A percentile compares a stretch with the other conserved stretches of the same genome.
phyloP scores from a whole-genome alignment of 73 alveolate species.

The Uronychia setigera region DNA sequence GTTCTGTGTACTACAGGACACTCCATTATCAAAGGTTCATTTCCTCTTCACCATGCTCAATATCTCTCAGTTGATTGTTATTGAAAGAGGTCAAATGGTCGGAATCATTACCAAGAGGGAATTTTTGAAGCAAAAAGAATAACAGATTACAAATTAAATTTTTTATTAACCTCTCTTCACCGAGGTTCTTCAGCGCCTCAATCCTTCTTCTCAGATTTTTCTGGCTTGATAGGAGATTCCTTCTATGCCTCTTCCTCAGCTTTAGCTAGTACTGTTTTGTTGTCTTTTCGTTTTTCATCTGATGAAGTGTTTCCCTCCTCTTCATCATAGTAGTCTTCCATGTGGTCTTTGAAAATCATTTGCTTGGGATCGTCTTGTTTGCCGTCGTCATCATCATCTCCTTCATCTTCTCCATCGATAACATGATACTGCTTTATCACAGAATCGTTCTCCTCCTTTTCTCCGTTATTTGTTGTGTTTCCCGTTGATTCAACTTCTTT shows the following conservation, averaged over 20 bases:
- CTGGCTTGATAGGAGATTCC: neutral
- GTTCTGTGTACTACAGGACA: constrained; percentile 71
- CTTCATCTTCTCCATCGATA: neutral
- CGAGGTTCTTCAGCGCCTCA: constrained; percentile 2
- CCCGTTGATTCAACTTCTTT: too few species aligned
- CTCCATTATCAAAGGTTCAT: constrained; percentile 82
- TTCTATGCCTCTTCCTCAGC: too few species aligned
- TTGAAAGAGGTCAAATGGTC: constrained; percentile 79
- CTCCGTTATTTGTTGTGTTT: neutral
- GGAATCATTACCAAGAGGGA: constrained; percentile 86
- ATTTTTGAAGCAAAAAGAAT: constrained; percentile 47
- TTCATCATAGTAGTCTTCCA: neutral
- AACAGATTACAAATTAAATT: neutral
- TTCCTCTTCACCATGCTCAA: constrained; percentile 88
- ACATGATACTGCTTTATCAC: neutral
- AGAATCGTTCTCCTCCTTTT: neutral
- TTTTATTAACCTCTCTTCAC: constrained; percentile 3
- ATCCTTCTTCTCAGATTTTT: neutral
- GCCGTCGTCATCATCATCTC: neutral
- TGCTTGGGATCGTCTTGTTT: neutral
- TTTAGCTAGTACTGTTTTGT: too few species aligned
- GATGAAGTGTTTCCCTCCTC: too few species aligned
- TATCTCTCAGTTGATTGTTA: constrained; percentile 77
- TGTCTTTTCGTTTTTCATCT: too few species aligned
- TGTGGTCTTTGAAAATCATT: neutral